Conservation (phyloP, 352 stramenopile genomes). For the Globisporangium sylvaticum region DNA sequence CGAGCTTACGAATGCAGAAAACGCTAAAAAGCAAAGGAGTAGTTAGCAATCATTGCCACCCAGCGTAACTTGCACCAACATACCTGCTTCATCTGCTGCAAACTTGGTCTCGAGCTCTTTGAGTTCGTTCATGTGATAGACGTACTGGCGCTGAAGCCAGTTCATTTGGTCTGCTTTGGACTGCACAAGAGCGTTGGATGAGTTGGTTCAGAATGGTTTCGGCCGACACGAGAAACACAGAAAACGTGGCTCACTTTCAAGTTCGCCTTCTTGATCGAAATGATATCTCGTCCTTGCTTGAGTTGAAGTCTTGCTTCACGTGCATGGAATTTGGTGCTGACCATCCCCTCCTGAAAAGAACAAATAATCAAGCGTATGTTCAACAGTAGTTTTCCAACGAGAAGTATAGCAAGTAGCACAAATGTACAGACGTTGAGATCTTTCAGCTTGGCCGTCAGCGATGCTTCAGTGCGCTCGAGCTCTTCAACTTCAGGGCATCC, state of each 20-base stretch:
- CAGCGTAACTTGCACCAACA: neutral
- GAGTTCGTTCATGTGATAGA: constrained; percentile 10
- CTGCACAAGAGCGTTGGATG: neutral
- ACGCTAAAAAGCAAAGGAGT: neutral
- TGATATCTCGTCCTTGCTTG: constrained; percentile 10
- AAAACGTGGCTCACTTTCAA: constrained; percentile 5
- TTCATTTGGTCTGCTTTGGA: constrained; percentile 11
- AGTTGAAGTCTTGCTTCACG: constrained; percentile 12
- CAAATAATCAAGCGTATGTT: neutral
- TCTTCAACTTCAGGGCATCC: constrained; percentile 2
- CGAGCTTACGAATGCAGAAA: neutral
- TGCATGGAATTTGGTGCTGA: constrained; percentile 2
- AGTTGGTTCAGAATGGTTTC: neutral
- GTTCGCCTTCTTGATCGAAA: constrained; percentile 15
- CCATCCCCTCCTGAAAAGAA: constrained; percentile 3
- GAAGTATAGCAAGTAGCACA: neutral
- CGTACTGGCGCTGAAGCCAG: constrained; percentile 11
- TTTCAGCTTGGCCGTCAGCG: constrained; percentile 4
- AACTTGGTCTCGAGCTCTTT: constrained; percentile 6
- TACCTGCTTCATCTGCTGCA: constrained; percentile 11
- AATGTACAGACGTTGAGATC: constrained; percentile 1
- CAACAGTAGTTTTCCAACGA: neutral
- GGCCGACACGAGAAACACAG: neutral
- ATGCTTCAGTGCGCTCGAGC: constrained; percentile 2
- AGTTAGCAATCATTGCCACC: neutral